A percentile compares a stretch with the other conserved stretches of the same genome.
Evolutionary conservation across 2,329 filamentous ascomycete genomes (phyloP).

Genomic region (Colletotrichum navitas): DNA sequence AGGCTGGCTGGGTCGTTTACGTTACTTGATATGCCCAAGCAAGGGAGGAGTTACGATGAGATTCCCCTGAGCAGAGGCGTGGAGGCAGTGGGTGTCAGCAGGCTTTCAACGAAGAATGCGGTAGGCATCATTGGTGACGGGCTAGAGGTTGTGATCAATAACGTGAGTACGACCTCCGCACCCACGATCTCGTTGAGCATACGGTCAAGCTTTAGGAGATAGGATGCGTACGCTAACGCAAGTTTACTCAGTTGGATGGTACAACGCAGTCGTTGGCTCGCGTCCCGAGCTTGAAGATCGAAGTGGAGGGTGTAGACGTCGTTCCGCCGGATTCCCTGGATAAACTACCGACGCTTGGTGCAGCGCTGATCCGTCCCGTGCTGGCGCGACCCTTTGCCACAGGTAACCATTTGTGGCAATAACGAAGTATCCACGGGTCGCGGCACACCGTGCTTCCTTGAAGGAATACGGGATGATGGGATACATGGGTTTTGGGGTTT

Average conservation of each 20-base stretch:
- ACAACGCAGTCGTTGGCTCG: constrained; percentile 44
- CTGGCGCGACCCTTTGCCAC: constrained; percentile 6
- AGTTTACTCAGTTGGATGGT: constrained; percentile 50
- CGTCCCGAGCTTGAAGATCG: constrained; percentile 54
- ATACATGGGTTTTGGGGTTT: too few relatives aligned
- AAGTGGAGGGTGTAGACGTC: constrained; percentile 52
- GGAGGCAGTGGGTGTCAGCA: background rate
- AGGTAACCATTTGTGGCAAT: background rate
- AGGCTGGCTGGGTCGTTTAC: constrained; percentile 50
- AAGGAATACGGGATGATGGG: background rate
- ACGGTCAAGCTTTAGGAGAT: background rate
- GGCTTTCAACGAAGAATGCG: background rate
- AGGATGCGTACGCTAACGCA: background rate
- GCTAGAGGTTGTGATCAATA: constrained; percentile 51
- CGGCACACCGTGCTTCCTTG: background rate
- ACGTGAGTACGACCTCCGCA: constrained; percentile 45
- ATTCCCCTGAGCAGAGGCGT: constrained; percentile 49
- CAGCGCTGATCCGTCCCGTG: constrained; percentile 21
- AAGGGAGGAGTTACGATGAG: constrained; percentile 50
- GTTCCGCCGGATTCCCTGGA: constrained; percentile 45
- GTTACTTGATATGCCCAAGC: constrained; percentile 54
- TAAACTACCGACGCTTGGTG: constrained; percentile 48
- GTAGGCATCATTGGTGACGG: constrained; percentile 13
- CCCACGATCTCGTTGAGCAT: background rate
- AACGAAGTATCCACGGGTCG: background rate